These are phyloP conservation scores for Vicia faba DNA, from an alignment of 306 rosid species.

Conservation along the genomic window DNA sequence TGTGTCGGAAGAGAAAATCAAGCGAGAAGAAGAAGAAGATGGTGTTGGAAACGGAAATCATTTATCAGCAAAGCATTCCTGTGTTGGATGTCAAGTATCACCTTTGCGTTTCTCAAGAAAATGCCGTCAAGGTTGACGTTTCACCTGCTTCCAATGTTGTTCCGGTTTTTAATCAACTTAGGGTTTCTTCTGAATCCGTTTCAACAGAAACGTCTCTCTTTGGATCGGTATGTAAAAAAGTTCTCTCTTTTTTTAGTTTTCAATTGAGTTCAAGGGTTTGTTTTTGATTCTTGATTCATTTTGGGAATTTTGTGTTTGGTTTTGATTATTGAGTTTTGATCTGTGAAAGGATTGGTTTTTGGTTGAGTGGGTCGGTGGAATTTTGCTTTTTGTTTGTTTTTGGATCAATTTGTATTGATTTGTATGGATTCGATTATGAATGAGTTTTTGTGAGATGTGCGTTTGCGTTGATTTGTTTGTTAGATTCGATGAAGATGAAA, in stretches of 20 bases:
- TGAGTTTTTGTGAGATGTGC: background rate
- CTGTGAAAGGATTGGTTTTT: conserved; percentile 7
- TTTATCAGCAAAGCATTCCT: conserved; percentile 48
- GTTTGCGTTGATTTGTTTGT: background rate
- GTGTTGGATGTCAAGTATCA: conserved; percentile 63
- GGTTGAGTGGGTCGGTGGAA: conserved; percentile 7
- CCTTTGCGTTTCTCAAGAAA: conserved; percentile 54
- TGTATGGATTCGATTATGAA: conserved; percentile 16
- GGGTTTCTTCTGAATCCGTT: conserved; percentile 39
- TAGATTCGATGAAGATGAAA: conserved; percentile 5
- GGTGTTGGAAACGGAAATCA: conserved; percentile 65
- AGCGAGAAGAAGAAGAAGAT: conserved; percentile 31
- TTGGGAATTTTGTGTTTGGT: background rate
- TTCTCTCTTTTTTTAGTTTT: background rate
- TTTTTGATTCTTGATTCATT: background rate
- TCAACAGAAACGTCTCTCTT: conserved; percentile 41
- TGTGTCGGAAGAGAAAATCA: background rate
- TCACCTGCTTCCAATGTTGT: conserved; percentile 47
- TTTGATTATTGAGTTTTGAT: conserved; percentile 8
- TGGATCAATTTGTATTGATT: background rate
- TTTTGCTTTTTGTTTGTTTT: background rate
- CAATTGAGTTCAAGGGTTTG: background rate
- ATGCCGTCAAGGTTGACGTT: conserved; percentile 47
- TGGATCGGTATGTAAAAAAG: conserved; percentile 42
- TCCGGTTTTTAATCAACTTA: conserved; percentile 49